phyloP scores from a whole-genome alignment of 106 monocot species.

The Platanthera guangdongensis region DNA sequence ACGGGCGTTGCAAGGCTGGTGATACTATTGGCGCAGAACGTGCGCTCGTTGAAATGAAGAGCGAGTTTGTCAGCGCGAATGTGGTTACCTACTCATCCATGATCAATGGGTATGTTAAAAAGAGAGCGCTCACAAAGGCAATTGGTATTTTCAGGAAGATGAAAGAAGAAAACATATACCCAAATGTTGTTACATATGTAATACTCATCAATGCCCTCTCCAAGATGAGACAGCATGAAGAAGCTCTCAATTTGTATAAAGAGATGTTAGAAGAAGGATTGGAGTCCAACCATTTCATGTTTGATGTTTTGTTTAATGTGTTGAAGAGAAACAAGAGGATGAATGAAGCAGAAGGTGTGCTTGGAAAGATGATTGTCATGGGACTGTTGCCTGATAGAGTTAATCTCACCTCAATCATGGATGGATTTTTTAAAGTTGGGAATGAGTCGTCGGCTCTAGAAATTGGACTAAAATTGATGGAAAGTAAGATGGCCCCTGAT shows the following conservation, averaged over 20 bases:
- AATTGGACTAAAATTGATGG: conserved; percentile 55
- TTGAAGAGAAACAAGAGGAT: conserved; percentile 65
- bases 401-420: conserved; percentile 88
- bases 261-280: conserved; percentile 55
- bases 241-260: conserved; percentile 49
- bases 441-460: conserved; percentile 50
- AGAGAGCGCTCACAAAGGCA: conserved; percentile 53
- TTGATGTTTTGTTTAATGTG: conserved; percentile 71
- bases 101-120: conserved; percentile 66
- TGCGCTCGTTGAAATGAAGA: conserved; percentile 50
- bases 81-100: conserved; percentile 68
- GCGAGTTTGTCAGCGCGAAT: conserved; percentile 32
- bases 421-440: conserved; percentile 70
- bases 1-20: conserved; percentile 66
- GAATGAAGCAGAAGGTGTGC: conserved; percentile 47
- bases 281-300: conserved; percentile 39
- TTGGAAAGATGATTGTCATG: conserved; percentile 36
- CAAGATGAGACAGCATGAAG: conserved; percentile 48
- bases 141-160: conserved; percentile 46
- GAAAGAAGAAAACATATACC: conserved; percentile 44
- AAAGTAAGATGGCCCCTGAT: conserved; percentile 49
- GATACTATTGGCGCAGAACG: conserved; percentile 44
- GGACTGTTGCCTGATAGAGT: conserved; percentile 53
- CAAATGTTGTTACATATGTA: conserved; percentile 58
- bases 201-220: conserved; percentile 62